Evolutionary conservation across 179 eudicot species (phyloP).

Genomic region (Drosera spatulata): DNA sequence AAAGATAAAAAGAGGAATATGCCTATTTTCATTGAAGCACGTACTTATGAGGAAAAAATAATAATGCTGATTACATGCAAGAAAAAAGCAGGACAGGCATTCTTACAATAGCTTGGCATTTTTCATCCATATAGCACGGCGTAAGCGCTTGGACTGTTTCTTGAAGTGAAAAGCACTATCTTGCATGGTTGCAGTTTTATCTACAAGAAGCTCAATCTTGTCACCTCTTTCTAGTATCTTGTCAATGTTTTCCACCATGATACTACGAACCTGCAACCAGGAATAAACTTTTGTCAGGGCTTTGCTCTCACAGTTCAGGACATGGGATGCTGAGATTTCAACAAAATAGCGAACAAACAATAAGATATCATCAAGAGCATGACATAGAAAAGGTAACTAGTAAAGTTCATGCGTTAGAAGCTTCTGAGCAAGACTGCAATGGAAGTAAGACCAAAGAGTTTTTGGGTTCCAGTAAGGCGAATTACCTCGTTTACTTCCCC

Average conservation of each 20-base stretch:
- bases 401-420: no score
- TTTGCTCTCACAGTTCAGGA: no score
- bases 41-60: no score
- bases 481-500: conserved; percentile 93
- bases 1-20: no score
- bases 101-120: conserved; percentile 88
- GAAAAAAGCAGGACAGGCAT: background rate
- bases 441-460: no score
- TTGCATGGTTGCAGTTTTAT: conserved; percentile 93
- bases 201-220: conserved; percentile 87
- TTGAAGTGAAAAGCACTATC: conserved; percentile 89
- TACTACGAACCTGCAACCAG: conserved; percentile 63
- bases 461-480: background rate
- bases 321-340: no score
- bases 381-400: background rate
- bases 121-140: conserved; percentile 94
- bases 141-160: conserved; percentile 85
- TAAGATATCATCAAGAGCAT: background rate
- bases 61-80: no score
- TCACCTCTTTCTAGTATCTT: conserved; percentile 97
- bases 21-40: no score
- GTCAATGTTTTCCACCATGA: conserved; percentile 94
- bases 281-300: conserved; percentile 5
- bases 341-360: background rate
- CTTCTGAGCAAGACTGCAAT: no score